Evolutionary conservation across 2,329 filamentous ascomycete species (phyloP), one percentile per base, ranked within the genome.

Genomic region (Fonsecaea pedrosoi): DNA sequence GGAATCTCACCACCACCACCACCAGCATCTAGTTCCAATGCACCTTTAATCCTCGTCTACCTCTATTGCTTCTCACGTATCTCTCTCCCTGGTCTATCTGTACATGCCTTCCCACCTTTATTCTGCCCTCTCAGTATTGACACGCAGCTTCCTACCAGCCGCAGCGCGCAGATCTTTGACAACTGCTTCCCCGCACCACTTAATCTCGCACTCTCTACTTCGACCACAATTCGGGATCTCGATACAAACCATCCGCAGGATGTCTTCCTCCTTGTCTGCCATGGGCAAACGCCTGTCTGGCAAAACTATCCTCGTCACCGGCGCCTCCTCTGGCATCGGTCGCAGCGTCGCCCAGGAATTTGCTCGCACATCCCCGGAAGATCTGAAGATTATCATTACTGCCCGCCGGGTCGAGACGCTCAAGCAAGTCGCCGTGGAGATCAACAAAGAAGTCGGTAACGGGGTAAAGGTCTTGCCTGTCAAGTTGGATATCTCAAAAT

Each of bases 271-370:
- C 25, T 10, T 40, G 15, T 62, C 60, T 13, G 88, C 90, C 75
- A 88, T 91, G 81, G 85, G 85, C 70, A 90, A 92, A 79, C 93
- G 94, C 82, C 91, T 99, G 68, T 86, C 90, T 75, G 93, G 93
- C 86, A 98, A 98, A 83, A 98, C 93, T 4, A 84, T 98, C 66
- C 80, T 98, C 65, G 87, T 99, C 70, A 98, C 95, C 4, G 95
- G 95, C 64, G 95, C 95, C 37, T 95, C 91, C 3, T 96, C 92
- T 21, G 95, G 95, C 69, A 98, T 99, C 79, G 95, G 95, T 30
- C 87, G 74, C 66, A 80, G 78, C 71, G 82, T 81, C 56, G 95
- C 94, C n/a, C 83, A 95, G 71, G 95, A 98, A 79, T 99, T 98
- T 76, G 95, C 95, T 32, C 88, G 92, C 65, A 94, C 94, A 1